Percentiles rank a stretch among this genome's conserved stretches.
Conservation (phyloP, 345 rosid genomes). For the Aquilaria yunnanensis region DNA sequence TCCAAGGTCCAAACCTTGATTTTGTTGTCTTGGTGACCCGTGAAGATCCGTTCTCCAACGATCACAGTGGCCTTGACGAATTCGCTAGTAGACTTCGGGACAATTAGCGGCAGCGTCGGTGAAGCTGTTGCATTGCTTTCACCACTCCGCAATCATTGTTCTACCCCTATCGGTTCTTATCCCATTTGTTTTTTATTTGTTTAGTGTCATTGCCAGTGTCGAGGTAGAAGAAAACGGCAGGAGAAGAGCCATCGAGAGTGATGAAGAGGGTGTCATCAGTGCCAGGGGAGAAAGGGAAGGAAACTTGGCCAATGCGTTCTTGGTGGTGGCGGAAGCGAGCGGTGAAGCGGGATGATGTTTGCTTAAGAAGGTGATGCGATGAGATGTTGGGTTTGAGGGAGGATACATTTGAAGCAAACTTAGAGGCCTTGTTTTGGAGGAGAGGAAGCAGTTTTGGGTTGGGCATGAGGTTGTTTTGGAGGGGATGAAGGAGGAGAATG, state of each 20-base stretch:
- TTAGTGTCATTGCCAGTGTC: conserved; percentile 91
- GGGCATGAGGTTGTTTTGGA: too few species aligned
- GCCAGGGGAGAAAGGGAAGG: conserved; percentile 83
- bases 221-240: conserved; percentile 62
- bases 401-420: conserved; percentile 57
- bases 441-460: conserved; percentile 11
- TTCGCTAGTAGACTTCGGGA: conserved; percentile 45
- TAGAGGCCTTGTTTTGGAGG: conserved; percentile 22
- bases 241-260: conserved; percentile 41
- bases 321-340: conserved; percentile 59
- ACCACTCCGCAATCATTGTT: too few species aligned
- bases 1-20: too few species aligned
- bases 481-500: too few species aligned
- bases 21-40: too few species aligned
- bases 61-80: conserved; percentile 52
- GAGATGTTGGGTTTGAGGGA: conserved; percentile 49
- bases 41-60: conserved; percentile 47
- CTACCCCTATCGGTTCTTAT: too few species aligned
- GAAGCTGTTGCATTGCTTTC: conserved; percentile 5
- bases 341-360: conserved; percentile 64
- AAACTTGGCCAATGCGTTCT: conserved; percentile 39
- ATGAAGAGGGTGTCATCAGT: conserved; percentile 79
- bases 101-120: conserved; percentile 22
- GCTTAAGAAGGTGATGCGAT: conserved; percentile 74
- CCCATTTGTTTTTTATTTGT: not conserved